These are phyloP conservation scores for Eucalyptus rudis DNA, from an alignment of 345 rosid genomes.

Conservation along the genomic window DNA sequence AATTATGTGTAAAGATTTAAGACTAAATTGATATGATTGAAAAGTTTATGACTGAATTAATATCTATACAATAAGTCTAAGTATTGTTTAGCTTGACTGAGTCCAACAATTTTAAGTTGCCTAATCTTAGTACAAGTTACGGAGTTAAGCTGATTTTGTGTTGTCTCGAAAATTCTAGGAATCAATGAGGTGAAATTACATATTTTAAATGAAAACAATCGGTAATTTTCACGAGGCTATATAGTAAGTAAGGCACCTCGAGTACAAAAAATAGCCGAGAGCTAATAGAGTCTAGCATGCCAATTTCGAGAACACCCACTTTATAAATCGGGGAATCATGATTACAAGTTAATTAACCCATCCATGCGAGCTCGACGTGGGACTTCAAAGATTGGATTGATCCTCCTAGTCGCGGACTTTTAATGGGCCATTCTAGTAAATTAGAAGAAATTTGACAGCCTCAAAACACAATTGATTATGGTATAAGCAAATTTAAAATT, in stretches of 20 bases:
- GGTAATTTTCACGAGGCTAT: neutral
- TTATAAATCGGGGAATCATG: neutral
- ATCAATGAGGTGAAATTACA: neutral
- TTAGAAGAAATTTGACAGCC: neutral
- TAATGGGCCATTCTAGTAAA: neutral
- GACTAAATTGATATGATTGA: fast-evolving
- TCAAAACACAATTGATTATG: neutral
- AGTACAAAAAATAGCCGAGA: neutral
- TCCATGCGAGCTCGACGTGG: neutral
- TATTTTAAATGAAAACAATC: neutral
- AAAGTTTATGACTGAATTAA: too few species aligned
- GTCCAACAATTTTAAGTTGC: neutral
- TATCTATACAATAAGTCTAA: neutral
- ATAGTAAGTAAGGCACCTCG: neutral
- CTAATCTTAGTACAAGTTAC: neutral
- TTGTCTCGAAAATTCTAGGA: neutral
- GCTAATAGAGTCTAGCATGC: neutral
- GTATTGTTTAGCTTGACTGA: neutral
- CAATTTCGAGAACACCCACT: neutral
- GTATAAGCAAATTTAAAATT: neutral
- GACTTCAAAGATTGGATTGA: neutral
- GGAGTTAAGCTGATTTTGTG: neutral
- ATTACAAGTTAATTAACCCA: neutral
- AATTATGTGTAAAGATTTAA: too few species aligned
- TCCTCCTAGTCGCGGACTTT: neutral